Conservation (phyloP, 768 basidiomycete genomes). For the Brasilioporus rufonigricans region DNA sequence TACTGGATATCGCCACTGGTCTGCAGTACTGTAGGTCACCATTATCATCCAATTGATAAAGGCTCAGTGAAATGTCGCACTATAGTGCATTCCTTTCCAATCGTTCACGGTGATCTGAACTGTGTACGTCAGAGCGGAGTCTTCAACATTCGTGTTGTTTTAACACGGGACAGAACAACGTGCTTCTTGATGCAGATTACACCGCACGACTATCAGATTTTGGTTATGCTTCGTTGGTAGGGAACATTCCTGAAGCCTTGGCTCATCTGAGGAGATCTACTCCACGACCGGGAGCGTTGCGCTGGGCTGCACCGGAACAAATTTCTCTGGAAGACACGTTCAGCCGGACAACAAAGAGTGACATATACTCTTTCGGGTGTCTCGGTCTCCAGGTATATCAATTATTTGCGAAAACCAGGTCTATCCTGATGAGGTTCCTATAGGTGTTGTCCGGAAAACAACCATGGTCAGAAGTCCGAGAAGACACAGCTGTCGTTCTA, state of each 20-base stretch:
- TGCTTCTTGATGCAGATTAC: slow-evolving; percentile 1
- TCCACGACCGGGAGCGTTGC: slow-evolving; percentile 35
- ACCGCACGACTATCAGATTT: slow-evolving; percentile 1
- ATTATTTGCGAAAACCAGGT: background rate
- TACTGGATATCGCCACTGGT: no score
- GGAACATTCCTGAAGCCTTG: background rate
- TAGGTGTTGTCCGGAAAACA: slow-evolving; percentile 22
- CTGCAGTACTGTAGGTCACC: no score
- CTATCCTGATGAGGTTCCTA: background rate
- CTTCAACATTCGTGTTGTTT: no score
- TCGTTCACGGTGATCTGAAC: no score
- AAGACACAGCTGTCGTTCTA: background rate
- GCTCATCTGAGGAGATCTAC: slow-evolving; percentile 17
- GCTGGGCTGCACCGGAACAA: slow-evolving; percentile 42
- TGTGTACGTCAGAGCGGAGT: background rate
- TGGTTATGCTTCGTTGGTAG: slow-evolving; percentile 7
- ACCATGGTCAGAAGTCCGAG: slow-evolving; percentile 1
- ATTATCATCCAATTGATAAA: no score
- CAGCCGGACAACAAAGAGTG: slow-evolving; percentile 1
- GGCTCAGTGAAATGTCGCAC: no score
- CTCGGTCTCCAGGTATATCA: background rate
- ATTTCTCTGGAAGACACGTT: slow-evolving; percentile 4
- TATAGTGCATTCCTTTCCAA: no score
- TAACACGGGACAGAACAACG: background rate
- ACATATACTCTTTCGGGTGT: slow-evolving; percentile 16